These are phyloP conservation scores for Backusella psychrophila DNA, from an alignment of 192 early-diverging fungal species.

Conservation along the genomic window DNA sequence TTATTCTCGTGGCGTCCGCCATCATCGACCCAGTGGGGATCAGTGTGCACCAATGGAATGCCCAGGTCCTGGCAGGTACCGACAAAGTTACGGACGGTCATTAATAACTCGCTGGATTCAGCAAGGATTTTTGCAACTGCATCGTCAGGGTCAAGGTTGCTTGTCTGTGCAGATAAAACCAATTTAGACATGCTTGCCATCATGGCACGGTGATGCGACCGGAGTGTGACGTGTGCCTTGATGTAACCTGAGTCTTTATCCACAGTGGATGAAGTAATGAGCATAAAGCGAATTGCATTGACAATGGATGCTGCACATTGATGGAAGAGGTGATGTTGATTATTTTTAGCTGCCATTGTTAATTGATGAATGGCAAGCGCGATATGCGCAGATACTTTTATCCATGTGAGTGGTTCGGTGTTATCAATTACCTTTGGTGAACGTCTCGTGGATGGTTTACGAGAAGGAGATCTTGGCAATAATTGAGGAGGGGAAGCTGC, in stretches of 20 bases:
- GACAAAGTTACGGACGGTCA: constrained; percentile 74
- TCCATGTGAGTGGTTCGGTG: constrained; percentile 51
- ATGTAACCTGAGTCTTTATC: constrained; percentile 68
- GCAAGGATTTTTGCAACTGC: constrained; percentile 67
- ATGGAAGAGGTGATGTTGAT: constrained; percentile 55
- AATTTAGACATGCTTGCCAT: constrained; percentile 83
- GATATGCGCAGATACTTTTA: constrained; percentile 46
- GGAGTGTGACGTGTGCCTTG: constrained; percentile 63
- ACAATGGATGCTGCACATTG: constrained; percentile 63
- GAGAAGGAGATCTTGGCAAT: constrained; percentile 21
- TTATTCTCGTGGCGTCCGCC: neutral
- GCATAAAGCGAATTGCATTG: constrained; percentile 82
- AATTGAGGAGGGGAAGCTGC: constrained; percentile 2
- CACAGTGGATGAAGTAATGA: constrained; percentile 73
- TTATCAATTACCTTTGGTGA: constrained; percentile 6
- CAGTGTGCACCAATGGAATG: constrained; percentile 40
- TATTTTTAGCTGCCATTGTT: constrained; percentile 47
- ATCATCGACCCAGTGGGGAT: constrained; percentile 31
- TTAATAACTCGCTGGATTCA: constrained; percentile 74
- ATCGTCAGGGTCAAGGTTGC: constrained; percentile 39
- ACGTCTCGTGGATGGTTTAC: neutral
- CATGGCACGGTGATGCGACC: constrained; percentile 73
- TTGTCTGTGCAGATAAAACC: constrained; percentile 73
- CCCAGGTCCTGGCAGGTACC: constrained; percentile 32
- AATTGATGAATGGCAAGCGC: constrained; percentile 54